Base-by-base conservation (phyloP, 2,329 filamentous ascomycete species). In the Cladosporium sp. region DNA sequence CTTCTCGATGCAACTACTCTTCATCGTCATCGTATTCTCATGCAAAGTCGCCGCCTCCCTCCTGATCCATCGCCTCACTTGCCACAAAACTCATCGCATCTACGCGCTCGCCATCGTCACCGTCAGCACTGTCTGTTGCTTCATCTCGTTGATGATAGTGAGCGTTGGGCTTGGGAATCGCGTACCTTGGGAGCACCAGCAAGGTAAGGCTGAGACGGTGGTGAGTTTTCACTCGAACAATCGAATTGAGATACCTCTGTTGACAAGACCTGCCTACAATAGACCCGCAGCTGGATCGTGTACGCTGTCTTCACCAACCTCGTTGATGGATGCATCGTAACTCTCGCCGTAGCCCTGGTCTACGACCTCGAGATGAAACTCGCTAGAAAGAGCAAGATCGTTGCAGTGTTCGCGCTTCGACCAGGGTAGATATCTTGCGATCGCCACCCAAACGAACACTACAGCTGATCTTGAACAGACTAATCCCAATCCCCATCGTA, bases 41-140 rank as follows among this genome's bases (percentile, higher is more conserved):
- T 34, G 49, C 60, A 63, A 63, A 11, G 46, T 34, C 30, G 60
- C 60, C 32, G 60, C 32, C 11, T 28, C 32, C n/a, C 36, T 63
- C 23, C 34, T 63, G 11, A 39, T 63, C 13, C 21, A 23, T 49
- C 60, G 60, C 21, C 60, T 63, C 46, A 51, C 58, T 18, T 34
- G 58, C 46, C 43, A 51, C 26, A 32, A 28, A 18, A 26, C 11
- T 4, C 43, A 61, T n/a, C 58, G 58, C 46, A 36, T 39, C 46
- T 61, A 34, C 25, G 46, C 58, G 8, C 26, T 61, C 21, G 46
- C 28, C 46, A 30, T 61, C 23, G 23, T 34, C 26, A 18, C 43
- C 3, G 30, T 28, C 16, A 25, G 28, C 30, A 14, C 10, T 5
- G 43, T 46, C 13, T 51, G 26, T 25, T 49, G 58, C n/a, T 23